These are phyloP conservation scores for Saccharomycopsis lassenensis DNA, from an alignment of 805 yeast genomes.

Conservation along the genomic window DNA sequence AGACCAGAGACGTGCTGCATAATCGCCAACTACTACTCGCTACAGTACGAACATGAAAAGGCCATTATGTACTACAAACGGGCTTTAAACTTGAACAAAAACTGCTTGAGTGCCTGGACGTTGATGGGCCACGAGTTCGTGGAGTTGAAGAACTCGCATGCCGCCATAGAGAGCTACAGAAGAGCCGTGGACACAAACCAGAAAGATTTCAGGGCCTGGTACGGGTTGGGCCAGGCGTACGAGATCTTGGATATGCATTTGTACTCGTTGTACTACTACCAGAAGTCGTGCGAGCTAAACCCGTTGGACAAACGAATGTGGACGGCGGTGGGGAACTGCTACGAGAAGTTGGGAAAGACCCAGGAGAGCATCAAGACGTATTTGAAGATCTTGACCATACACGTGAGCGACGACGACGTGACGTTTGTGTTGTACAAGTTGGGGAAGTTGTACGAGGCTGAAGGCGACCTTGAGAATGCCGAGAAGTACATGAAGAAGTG, in stretches of 20 bases:
- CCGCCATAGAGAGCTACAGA: constrained; percentile 92
- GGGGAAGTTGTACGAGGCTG: constrained; percentile 53
- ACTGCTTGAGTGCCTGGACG: constrained; percentile 90
- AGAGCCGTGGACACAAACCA: constrained; percentile 85
- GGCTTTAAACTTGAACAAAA: constrained; percentile 71
- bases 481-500: constrained; percentile 56
- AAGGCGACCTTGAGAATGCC: constrained; percentile 43
- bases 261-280: constrained; percentile 86
- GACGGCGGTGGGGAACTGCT: constrained; percentile 89
- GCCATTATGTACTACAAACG: constrained; percentile 89
- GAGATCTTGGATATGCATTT: constrained; percentile 93
- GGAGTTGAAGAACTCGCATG: constrained; percentile 90
- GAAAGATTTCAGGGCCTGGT: constrained; percentile 95
- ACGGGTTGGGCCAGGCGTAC: constrained; percentile 96
- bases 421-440: constrained; percentile 49
- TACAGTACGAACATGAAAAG: constrained; percentile 87
- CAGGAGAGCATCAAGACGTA: constrained; percentile 73
- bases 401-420: constrained; percentile 36
- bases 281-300: constrained; percentile 76
- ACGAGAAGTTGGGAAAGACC: constrained; percentile 60
- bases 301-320: constrained; percentile 92
- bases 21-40: constrained; percentile 84
- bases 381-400: constrained; percentile 56
- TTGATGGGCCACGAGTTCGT: constrained; percentile 98
- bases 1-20: constrained; percentile 94